Evolutionary conservation across 2,329 filamentous ascomycete genomes (phyloP).

Genomic region (Pseudohalonectria lignicola): DNA sequence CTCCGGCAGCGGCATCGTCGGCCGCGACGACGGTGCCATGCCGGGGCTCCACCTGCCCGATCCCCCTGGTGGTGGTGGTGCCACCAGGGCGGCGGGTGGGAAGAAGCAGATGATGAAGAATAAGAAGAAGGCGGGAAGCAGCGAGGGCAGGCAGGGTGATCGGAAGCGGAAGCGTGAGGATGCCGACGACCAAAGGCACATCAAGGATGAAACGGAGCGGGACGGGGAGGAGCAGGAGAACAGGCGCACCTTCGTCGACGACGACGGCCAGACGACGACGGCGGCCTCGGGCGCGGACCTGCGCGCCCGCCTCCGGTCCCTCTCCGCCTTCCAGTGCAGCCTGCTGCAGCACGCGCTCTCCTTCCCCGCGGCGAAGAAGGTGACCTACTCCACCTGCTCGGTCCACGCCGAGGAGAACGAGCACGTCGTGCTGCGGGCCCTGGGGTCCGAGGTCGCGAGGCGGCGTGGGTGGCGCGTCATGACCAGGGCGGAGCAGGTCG

Average conservation of each 20-base stretch:
- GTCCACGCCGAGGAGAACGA: conserved; percentile 85
- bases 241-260: conserved; percentile 33
- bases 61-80: conserved; percentile 8
- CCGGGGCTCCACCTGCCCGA: conserved; percentile 52
- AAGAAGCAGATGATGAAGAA: conserved; percentile 3
- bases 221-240: conserved; percentile 14
- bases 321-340: conserved; percentile 72
- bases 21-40: conserved; percentile 65
- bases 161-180: conserved; percentile 36
- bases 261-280: conserved; percentile 42
- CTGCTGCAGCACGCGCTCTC: conserved; percentile 75
- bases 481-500: conserved; percentile 58
- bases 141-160: too few species aligned
- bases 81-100: conserved; percentile 6
- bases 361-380: conserved; percentile 63
- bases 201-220: conserved; percentile 6
- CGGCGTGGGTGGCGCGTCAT: conserved; percentile 69
- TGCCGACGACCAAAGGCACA: conserved; percentile 1
- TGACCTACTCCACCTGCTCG: conserved; percentile 93
- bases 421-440: conserved; percentile 61
- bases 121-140: too few species aligned
- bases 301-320: conserved; percentile 53
- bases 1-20: conserved; percentile 89
- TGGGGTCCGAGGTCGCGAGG: conserved; percentile 56
- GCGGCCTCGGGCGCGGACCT: conserved; percentile 45